Evolutionary conservation across 2,329 filamentous ascomycete genomes (phyloP), one percentile per base, ranked within the genome.

Genomic region (Sphaerulina populicola): DNA sequence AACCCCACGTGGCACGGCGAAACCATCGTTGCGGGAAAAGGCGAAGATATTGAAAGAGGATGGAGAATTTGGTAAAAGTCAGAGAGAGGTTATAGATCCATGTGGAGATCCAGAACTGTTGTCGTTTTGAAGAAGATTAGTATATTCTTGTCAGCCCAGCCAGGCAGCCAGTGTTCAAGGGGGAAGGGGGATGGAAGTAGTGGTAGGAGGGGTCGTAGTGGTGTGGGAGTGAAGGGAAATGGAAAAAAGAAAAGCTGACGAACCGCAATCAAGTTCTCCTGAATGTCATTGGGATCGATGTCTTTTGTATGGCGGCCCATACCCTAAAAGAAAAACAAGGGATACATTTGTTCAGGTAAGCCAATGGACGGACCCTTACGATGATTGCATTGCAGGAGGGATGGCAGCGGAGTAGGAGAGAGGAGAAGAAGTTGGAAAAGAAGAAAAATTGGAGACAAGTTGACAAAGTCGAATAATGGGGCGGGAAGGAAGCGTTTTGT

Each of bases 11-110:
- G 11, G 55, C 52, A 12, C 67, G 55, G 5, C 69, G 66, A 60
- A 71, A 71, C 11, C 57, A 58, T 11, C 59, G 62, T 5, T 68
- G 69, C 7, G 67, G 68, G 48, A 76, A 76, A 27, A 76, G 68
- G n/a, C 71, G 70, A 14, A 72, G 67, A 53, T 75, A 76, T 54
- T 75, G 73, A 47, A 75, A 63, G 3, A 75, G 60, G 35, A 76
- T 74, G 0, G 72, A 73, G 7, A 69, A 63, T 60, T 75, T 75
- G 27, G 69, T 70, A 50, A 65, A 67, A 14, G 60, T 63, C 31
- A 70, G 56, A 6, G 64, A 66, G 15, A 67, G 53, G 49, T 71
- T 69, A 59, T 71, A 71, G 18, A 69, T 67, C 53, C 53, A 57
- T 11, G 52, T 51, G 1, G 56, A 54, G 11, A 54, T 54, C 44